Percentiles rank a stretch among this genome's conserved stretches.
Evolutionary conservation across 2,329 filamentous ascomycete species (phyloP).

Genomic region (Aureobasidium sp.): DNA sequence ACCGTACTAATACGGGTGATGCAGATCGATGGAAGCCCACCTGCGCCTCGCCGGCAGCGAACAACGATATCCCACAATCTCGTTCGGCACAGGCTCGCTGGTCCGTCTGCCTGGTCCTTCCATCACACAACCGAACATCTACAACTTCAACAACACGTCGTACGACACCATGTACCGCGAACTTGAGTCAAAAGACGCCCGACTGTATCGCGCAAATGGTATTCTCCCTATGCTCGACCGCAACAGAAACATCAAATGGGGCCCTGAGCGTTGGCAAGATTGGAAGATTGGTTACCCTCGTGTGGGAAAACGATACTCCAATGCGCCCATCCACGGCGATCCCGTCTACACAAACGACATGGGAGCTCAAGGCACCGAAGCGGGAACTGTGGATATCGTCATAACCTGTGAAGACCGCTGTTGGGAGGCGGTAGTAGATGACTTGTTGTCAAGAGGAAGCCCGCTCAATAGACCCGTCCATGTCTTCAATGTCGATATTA

Average conservation of each 20-base stretch:
- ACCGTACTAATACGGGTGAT: conserved; percentile 43
- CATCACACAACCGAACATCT: conserved; percentile 91
- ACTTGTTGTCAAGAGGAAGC: conserved; percentile 76
- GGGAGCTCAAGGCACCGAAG: conserved; percentile 74
- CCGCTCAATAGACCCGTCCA: conserved; percentile 89
- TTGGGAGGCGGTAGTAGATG: conserved; percentile 96
- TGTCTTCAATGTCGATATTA: conserved; percentile 97
- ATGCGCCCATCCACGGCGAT: conserved; percentile 17
- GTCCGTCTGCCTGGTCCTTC: conserved; percentile 88
- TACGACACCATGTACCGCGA: conserved; percentile 94
- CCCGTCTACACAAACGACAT: conserved; percentile 56
- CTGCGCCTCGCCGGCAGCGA: conserved; percentile 73
- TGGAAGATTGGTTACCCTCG: conserved; percentile 85
- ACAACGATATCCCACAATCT: conserved; percentile 81
- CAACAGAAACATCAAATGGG: conserved; percentile 88
- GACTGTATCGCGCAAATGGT: conserved; percentile 85
- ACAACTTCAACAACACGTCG: conserved; percentile 94
- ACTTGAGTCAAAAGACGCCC: conserved; percentile 73
- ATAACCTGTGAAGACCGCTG: conserved; percentile 97
- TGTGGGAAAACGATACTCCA: conserved; percentile 51
- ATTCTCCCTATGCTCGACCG: conserved; percentile 92
- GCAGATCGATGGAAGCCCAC: conserved; percentile 98
- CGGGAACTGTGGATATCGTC: conserved; percentile 84
- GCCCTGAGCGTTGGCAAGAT: conserved; percentile 95
- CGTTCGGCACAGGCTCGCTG: conserved; percentile 91